Conservation (phyloP, 768 basidiomycete species). For the Strobilomyces dryophilus region DNA sequence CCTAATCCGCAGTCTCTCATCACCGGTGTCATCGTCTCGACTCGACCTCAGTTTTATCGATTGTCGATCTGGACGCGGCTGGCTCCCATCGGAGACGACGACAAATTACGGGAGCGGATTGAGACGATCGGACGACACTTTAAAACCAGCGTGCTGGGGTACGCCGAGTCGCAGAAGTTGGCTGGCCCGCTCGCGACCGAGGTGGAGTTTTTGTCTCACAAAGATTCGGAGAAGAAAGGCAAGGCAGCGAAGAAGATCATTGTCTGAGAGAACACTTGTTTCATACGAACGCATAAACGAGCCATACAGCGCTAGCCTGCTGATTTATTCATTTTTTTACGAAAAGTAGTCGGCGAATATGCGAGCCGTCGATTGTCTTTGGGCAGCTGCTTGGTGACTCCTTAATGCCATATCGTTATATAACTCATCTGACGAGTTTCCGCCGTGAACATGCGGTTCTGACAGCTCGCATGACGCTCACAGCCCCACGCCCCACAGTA, state of each 20-base stretch:
- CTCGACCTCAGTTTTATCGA: constrained; percentile 93
- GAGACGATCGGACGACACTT: constrained; percentile 86
- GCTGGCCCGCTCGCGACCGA: constrained; percentile 88
- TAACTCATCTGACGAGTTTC: constrained; percentile 7
- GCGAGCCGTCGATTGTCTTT: constrained; percentile 16
- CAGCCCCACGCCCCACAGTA: constrained; percentile 9
- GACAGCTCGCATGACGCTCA: background rate
- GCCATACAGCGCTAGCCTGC: constrained; percentile 10
- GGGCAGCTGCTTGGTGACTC: constrained; percentile 20
- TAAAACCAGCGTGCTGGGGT: constrained; percentile 88
- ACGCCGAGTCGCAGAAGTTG: constrained; percentile 65
- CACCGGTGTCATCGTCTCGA: constrained; percentile 93
- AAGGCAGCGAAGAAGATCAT: constrained; percentile 76
- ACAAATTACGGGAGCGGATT: constrained; percentile 73
- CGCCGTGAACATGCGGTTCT: background rate
- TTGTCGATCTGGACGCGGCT: constrained; percentile 96
- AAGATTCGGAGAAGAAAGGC: constrained; percentile 93
- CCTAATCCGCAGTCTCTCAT: constrained; percentile 57
- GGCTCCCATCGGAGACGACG: constrained; percentile 55
- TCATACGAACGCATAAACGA: constrained; percentile 14
- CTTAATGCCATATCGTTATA: constrained; percentile 24
- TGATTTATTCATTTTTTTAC: constrained; percentile 32
- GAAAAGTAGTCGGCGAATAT: constrained; percentile 21
- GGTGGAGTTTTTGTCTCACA: constrained; percentile 92
- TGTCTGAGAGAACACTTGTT: constrained; percentile 40